Evolutionary conservation across 441 rosid genomes (phyloP), one percentile per base, ranked within the genome.

Genomic region (Populus trichocarpa): DNA sequence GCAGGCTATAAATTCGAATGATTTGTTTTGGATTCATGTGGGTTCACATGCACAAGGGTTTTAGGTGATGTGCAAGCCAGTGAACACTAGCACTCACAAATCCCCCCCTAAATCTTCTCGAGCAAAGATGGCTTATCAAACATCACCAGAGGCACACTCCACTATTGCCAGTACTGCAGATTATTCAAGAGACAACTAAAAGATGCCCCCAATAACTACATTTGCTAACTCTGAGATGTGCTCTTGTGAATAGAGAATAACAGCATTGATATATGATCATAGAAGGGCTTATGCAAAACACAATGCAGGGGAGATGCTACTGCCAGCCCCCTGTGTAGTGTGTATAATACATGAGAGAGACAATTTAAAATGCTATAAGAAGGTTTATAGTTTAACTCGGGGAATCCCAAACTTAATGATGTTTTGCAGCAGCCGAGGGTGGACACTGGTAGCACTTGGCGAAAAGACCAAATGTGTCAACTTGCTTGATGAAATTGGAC

Each of bases 401-500:
- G 20, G 42, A 32, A 10, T 11, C 33, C 7, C 22, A 9, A 12
- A 63, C 23, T 86, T 84, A 89, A 33, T 83, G 85, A 70, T 84
- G 86, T 35, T 79, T 76, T 0, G 87, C 80, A 22, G 78, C 36
- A 23, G 59, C 75, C 7, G 94, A 84, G 2, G 93, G 81, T 74
- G 94, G 93, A 88, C 99, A 96, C 83, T 96, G 99, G 85, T 96
- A 96, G 89, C 99, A 94, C 87, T 91, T 94, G 2, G 98, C 94
- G 28, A 96, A 94, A 28, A 96, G 94, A 40, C 99, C 99, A 74
- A 96, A 96, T 2, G 94, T 88, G 50, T 96, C 91, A 3, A 96
- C 87, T 81, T 96, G 99, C 76, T 73, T 86, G 75, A 96, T 85
- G 79, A 96, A 96, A 82, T 94, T 94, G 82, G 89, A 86, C 69